Base-by-base conservation (phyloP, 2,329 filamentous ascomycete genomes). In the Claviceps africana region DNA sequence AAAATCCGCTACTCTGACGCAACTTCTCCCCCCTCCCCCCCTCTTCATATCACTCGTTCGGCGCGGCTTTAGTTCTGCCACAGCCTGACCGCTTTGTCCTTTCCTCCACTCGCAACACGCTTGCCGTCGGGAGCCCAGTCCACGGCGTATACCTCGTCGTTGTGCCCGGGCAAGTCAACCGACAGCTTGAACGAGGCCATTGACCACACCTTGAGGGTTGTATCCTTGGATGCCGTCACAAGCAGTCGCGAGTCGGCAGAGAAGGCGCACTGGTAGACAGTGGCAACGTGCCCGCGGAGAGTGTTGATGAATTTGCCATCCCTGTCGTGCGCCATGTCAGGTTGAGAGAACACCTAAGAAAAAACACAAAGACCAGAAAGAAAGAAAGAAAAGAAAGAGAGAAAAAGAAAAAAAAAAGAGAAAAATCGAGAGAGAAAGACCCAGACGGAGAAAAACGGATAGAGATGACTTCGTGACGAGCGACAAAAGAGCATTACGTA, bases 51-150 rank as follows among this genome's bases (percentile, higher is more conserved):
- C 45, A 5, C 30, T 22, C 25, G 4, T 21, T 33, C 28, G 21
- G 42, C 21, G 33, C 28, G 33, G 8, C 25, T 48, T 62, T 70
- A 85, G 64, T 83, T 80, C 58, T 78, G 73, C 82, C 82, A 86
- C 43, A 83, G 67, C 58, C 81, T 72, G 21, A 85, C 79, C 2
- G 81, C 81, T 67, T 95, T 96, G 67, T 98, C 93, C 65, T 91
- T 91, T 10, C 93, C 93, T 51, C 90, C 93, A 65, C 89, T 95
- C 19, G 83, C 89, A 17, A 97, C 90, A 60, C 83, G 83, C 59
- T 88, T 79, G 9, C 93, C 93, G 65, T 96, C 90, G 0, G 88
- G 85, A 59, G 86, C 90, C 93, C 91, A 97, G 65, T 97, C 91
- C 13, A 96, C 83, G 0, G 90, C 88, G 67, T 90, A 96, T 0